Conservation (phyloP, 192 early-diverging fungal genomes). For the Helicostylum pulchrum region DNA sequence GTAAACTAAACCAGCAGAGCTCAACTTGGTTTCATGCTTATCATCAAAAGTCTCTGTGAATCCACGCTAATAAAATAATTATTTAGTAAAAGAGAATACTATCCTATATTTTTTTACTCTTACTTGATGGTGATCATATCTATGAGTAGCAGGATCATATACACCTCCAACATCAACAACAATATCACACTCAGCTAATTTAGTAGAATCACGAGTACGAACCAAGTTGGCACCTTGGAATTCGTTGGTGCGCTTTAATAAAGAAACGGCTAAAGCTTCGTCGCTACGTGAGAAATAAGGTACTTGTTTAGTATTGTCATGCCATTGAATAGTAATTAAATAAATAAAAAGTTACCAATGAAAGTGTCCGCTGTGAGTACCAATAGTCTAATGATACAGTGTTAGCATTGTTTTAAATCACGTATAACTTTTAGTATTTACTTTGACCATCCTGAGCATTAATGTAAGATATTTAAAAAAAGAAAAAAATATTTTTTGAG, state of each 20-base stretch:
- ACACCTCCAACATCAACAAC: conserved; percentile 95
- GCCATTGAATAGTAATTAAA: background rate
- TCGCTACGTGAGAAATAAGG: conserved; percentile 47
- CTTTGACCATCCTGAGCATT: too few species aligned
- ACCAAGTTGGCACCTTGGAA: conserved; percentile 67
- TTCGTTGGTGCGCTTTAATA: conserved; percentile 65
- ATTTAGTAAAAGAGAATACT: background rate
- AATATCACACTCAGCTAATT: conserved; percentile 74
- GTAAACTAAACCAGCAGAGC: conserved; percentile 94
- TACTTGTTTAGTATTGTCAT: background rate
- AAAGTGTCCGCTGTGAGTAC: conserved; percentile 84
- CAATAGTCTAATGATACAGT: conserved; percentile 44
- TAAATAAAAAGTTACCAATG: conserved; percentile 46
- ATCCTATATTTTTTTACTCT: background rate
- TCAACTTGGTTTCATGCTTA: conserved; percentile 80
- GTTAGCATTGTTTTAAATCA: too few species aligned
- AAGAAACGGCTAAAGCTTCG: conserved; percentile 87
- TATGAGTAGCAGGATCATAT: conserved; percentile 71
- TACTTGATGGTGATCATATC: conserved; percentile 90
- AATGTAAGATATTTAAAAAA: too few species aligned
- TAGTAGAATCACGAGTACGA: conserved; percentile 80
- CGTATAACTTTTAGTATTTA: too few species aligned
- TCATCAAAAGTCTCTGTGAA: conserved; percentile 84
- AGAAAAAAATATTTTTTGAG: too few species aligned
- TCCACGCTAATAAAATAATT: conserved; percentile 49